These are phyloP conservation scores for Spathaspora sp. DNA, from an alignment of 1,139 yeast genomes.

Conservation along the genomic window DNA sequence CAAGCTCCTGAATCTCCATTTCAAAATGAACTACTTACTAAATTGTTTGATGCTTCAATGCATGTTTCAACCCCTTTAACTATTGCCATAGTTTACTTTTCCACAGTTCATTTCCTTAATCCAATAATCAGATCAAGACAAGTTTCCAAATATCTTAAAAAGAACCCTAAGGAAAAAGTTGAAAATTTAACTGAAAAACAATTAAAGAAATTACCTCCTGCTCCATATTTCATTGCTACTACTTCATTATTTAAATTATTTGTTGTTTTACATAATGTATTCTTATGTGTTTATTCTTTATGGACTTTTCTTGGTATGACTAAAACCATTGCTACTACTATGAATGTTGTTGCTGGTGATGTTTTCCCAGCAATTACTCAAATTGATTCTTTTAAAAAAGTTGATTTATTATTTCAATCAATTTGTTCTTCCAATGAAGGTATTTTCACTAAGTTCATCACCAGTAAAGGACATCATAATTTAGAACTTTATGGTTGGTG, in stretches of 20 bases:
- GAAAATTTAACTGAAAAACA: conserved; percentile 8
- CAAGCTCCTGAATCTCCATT: conserved; percentile 42
- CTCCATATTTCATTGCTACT: conserved; percentile 53
- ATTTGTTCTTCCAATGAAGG: conserved; percentile 65
- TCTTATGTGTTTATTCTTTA: conserved; percentile 63
- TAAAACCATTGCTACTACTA: conserved; percentile 44
- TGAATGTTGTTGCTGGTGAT: conserved; percentile 24
- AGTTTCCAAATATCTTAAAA: conserved; percentile 20
- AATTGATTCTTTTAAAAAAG: conserved; percentile 12
- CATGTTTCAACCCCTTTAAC: conserved; percentile 51
- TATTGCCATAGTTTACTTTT: conserved; percentile 60
- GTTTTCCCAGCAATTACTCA: conserved; percentile 9
- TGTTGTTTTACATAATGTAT: conserved; percentile 62
- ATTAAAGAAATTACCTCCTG: conserved; percentile 43
- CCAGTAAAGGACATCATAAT: conserved; percentile 36
- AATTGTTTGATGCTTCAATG: conserved; percentile 33
- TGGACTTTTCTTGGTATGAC: conserved; percentile 77
- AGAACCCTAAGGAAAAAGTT: conserved; percentile 8
- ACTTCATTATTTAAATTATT: conserved; percentile 49
- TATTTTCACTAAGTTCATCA: conserved; percentile 39
- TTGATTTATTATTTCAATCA: conserved; percentile 49
- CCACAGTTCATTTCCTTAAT: conserved; percentile 58
- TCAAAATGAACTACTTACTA: conserved; percentile 23
- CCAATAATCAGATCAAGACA: conserved; percentile 40
- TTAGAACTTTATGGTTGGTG: conserved; percentile 63